Evolutionary conservation across 768 basidiomycete genomes (phyloP).

Genomic region (Xerocomellus chrysenteron): DNA sequence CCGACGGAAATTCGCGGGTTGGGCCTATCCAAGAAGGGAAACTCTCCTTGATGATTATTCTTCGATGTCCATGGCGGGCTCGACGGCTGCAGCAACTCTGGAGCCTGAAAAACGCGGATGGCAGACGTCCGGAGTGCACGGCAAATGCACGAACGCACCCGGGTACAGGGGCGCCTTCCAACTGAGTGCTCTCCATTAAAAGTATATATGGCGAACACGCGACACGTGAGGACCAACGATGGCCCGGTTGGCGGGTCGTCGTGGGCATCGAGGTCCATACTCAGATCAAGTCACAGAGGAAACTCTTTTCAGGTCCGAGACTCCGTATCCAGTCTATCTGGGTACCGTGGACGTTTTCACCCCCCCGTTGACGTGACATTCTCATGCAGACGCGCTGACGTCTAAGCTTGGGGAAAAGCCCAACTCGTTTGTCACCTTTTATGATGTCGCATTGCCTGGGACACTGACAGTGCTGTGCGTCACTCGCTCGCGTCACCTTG

Average conservation of each 20-base stretch:
- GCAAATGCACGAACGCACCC: too few species aligned
- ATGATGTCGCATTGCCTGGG: slow-evolving; percentile 92
- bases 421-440: slow-evolving; percentile 71
- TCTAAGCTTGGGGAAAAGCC: slow-evolving; percentile 50
- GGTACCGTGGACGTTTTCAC: too few species aligned
- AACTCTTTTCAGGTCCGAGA: slow-evolving; percentile 73
- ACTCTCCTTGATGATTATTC: slow-evolving; percentile 21
- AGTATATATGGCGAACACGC: slow-evolving; percentile 6
- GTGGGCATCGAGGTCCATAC: slow-evolving; percentile 96
- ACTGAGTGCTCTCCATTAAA: neutral
- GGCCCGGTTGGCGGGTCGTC: slow-evolving; percentile 88
- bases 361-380: neutral
- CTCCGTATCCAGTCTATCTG: slow-evolving; percentile 29
- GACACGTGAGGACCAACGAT: slow-evolving; percentile 37
- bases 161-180: too few species aligned
- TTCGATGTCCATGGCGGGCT: slow-evolving; percentile 14
- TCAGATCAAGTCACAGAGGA: slow-evolving; percentile 82
- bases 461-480: slow-evolving; percentile 68
- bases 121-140: too few species aligned
- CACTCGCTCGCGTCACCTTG: slow-evolving; percentile 20
- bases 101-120: neutral
- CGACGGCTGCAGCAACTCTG: slow-evolving; percentile 17
- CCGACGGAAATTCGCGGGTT: too few species aligned
- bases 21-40: slow-evolving; percentile 10
- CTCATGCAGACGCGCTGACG: slow-evolving; percentile 39